phyloP scores from a whole-genome alignment of 208 protist genomes.

The Trypanosoma platydactyli region DNA sequence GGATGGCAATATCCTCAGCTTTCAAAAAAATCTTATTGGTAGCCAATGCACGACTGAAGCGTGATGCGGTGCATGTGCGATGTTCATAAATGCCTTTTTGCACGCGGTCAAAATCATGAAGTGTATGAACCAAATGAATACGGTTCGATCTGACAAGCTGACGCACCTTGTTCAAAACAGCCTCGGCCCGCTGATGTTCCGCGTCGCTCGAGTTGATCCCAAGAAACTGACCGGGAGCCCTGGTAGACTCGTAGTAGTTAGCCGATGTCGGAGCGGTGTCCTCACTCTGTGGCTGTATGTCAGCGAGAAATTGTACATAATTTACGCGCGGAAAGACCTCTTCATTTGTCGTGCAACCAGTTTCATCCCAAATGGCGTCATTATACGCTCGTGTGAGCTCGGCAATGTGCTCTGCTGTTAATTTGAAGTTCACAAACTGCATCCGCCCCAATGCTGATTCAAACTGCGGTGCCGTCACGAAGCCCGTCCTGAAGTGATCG shows the following conservation, averaged over 20 bases:
- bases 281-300: constrained; percentile 46
- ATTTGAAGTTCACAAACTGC: constrained; percentile 69
- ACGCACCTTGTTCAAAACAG: constrained; percentile 59
- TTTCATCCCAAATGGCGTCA: constrained; percentile 17
- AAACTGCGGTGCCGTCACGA: constrained; percentile 79
- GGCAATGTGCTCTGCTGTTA: constrained; percentile 65
- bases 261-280: constrained; percentile 8
- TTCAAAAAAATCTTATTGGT: constrained; percentile 86
- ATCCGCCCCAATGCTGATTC: constrained; percentile 76
- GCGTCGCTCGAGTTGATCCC: constrained; percentile 21
- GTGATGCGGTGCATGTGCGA: constrained; percentile 74
- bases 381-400: constrained; percentile 66
- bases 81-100: constrained; percentile 84
- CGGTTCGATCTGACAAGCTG: constrained; percentile 61
- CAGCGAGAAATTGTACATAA: constrained; percentile 72
- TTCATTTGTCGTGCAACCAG: constrained; percentile 21
- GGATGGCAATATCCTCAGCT: constrained; percentile 66
- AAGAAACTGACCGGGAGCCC: constrained; percentile 55
- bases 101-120: constrained; percentile 89
- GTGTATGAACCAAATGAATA: constrained; percentile 77
- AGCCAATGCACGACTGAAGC: constrained; percentile 79
- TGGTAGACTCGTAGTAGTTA: constrained; percentile 63
- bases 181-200: constrained; percentile 33
- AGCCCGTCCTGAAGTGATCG: constrained; percentile 83
- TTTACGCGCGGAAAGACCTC: constrained; percentile 48